Evolutionary conservation across 441 rosid genomes (phyloP), one percentile per base, ranked within the genome.

Genomic region (Pelargonium citronellum): DNA sequence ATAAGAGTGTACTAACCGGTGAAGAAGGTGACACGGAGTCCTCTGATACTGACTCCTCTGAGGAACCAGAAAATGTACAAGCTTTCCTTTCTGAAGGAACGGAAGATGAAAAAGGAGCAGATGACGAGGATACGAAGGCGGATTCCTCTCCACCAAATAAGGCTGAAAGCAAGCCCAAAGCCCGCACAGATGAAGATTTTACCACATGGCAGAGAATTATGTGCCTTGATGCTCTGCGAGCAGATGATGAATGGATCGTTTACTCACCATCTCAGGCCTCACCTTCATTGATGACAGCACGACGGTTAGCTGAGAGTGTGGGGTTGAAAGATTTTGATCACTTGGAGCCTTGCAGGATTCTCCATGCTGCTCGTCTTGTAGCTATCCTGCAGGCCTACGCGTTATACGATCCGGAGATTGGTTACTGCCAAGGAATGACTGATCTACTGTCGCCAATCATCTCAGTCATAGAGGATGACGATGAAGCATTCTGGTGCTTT

Each of bases 401-500:
- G 37, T 77, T 91, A 15, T 85, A 86, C 61, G 97, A 91, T 79
- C 83, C 93, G 5, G 96, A 94, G 81, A 91, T 87, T 77, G 98
- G 98, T 49, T 91, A 94, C 71, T 89, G 98, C 68, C 98, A 93
- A 77, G 98, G 98, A 37, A 93, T 93, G 98, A 89, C 95, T 34
- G 98, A 94, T 79, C 85, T 91, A 15, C 86, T 94, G 61, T 85
- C 97, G 63, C 98, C 98, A 0, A 85, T 94, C 68, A 72, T 91
- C 58, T 72, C 95, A 49, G 88, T 91, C 69, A 87, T 94, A 68
- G 57, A 89, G 0, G 91, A 91, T 64, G 98, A 94, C 74, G 86
- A 90, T 4, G 96, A 91, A 69, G 98, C 98, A 46, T 93, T 93
- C 83, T 93, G 98, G 98, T 91, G 97, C 73, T 93, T 89, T 69